A percentile compares a stretch with the other conserved stretches of the same genome.
Evolutionary conservation across 768 basidiomycete genomes (phyloP).

Genomic region (Lactarius akahatsu): DNA sequence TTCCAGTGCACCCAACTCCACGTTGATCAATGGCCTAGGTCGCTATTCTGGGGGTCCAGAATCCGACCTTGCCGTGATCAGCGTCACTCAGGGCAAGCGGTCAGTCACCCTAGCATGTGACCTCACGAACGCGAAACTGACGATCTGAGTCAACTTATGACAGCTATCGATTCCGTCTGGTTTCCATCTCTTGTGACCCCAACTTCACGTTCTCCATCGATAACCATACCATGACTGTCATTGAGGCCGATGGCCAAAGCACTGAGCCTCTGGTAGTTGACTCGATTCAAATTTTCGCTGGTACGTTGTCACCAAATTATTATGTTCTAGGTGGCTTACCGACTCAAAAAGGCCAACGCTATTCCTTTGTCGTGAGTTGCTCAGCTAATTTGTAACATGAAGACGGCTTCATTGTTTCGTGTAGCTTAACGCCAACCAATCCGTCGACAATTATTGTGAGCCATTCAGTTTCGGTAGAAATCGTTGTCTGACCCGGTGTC

Average conservation of each 20-base stretch:
- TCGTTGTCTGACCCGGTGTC: neutral
- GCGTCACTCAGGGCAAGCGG: slow-evolving; percentile 27
- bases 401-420: neutral
- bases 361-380: slow-evolving; percentile 27
- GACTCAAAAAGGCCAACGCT: slow-evolving; percentile 25
- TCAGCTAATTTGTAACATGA: neutral
- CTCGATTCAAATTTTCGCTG: slow-evolving; percentile 27
- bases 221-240: slow-evolving; percentile 26
- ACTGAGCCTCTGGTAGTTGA: slow-evolving; percentile 28
- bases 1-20: slow-evolving; percentile 14
- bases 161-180: slow-evolving; percentile 27
- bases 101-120: neutral
- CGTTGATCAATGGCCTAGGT: slow-evolving; percentile 30
- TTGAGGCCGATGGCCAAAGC: slow-evolving; percentile 31
- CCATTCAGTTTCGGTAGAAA: neutral
- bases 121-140: neutral
- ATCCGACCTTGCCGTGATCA: slow-evolving; percentile 23
- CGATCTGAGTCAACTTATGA: no score
- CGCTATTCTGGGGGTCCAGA: slow-evolving; percentile 26
- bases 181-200: slow-evolving; percentile 28
- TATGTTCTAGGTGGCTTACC: neutral
- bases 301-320: slow-evolving; percentile 3
- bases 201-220: slow-evolving; percentile 31
- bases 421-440: slow-evolving; percentile 20
- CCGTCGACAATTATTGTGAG: slow-evolving; percentile 21